phyloP scores from a whole-genome alignment of 1,139 yeast genomes.

The Candida sanyaensis region DNA sequence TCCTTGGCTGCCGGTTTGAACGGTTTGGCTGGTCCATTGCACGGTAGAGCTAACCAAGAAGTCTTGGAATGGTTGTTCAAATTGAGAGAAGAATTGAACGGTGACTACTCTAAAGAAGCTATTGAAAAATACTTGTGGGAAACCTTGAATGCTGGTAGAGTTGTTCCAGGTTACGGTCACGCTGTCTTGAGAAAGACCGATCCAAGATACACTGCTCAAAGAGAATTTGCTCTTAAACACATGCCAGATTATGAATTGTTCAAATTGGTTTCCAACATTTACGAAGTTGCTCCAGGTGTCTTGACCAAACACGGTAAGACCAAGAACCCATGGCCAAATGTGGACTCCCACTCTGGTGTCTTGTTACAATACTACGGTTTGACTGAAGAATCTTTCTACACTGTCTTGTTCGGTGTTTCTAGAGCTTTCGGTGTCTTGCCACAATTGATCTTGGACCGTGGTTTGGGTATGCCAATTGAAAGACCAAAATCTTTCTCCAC shows the following conservation, averaged over 20 bases:
- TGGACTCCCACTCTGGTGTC: conserved; percentile 97
- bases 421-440: conserved; percentile 98
- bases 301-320: conserved; percentile 97
- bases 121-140: conserved; percentile 91
- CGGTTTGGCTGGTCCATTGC: conserved; percentile 98
- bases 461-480: conserved; percentile 93
- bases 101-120: conserved; percentile 70
- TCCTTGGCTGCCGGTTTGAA: conserved; percentile 93
- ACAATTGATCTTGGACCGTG: conserved; percentile 95
- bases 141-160: conserved; percentile 88
- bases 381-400: conserved; percentile 94
- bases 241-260: conserved; percentile 95
- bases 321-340: conserved; percentile 99
- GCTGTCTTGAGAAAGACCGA: conserved; percentile 96
- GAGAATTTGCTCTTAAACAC: conserved; percentile 95
- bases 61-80: conserved; percentile 91
- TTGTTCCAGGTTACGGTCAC: conserved; percentile 97
- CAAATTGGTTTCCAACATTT: conserved; percentile 85
- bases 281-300: conserved; percentile 95
- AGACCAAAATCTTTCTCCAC: conserved; percentile 96
- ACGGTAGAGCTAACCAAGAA: conserved; percentile 98
- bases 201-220: conserved; percentile 96
- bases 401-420: conserved; percentile 96
- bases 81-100: conserved; percentile 74
- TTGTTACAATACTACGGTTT: conserved; percentile 96